Conservation (phyloP, 148 eudicot genomes). For the Camellia japonica region DNA sequence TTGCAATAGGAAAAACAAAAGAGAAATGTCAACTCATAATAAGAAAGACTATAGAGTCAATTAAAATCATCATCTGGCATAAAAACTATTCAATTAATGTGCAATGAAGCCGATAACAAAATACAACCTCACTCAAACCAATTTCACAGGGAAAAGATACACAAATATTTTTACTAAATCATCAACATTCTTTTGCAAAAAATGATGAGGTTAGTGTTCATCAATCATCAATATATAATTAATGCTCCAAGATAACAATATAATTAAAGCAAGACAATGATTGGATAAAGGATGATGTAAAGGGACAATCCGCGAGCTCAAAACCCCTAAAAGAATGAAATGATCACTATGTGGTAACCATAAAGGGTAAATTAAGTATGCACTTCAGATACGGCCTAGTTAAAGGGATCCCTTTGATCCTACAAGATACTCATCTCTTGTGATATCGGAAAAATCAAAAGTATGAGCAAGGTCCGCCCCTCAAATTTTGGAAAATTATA, state of each 20-base stretch:
- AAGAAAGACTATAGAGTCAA: neutral
- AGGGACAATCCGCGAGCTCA: neutral
- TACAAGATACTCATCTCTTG: too few species aligned
- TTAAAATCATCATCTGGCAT: neutral
- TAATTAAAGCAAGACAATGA: too few species aligned
- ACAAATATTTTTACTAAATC: neutral
- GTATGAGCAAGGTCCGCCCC: too few species aligned
- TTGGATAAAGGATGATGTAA: neutral
- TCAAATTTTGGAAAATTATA: too few species aligned
- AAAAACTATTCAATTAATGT: neutral
- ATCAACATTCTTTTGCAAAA: neutral
- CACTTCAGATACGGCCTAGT: too few species aligned
- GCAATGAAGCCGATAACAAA: neutral
- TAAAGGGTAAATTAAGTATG: too few species aligned
- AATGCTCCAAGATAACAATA: too few species aligned
- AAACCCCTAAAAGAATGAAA: neutral
- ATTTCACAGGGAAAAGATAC: neutral
- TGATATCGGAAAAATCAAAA: too few species aligned
- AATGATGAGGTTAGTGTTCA: too few species aligned
- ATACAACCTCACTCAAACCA: neutral
- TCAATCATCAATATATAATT: too few species aligned
- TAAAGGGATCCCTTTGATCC: too few species aligned
- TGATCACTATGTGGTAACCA: neutral
- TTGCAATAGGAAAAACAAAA: neutral
- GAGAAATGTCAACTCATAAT: too few species aligned